phyloP scores from a whole-genome alignment of 805 yeast species.

The Hanseniaspora nectarophila region DNA sequence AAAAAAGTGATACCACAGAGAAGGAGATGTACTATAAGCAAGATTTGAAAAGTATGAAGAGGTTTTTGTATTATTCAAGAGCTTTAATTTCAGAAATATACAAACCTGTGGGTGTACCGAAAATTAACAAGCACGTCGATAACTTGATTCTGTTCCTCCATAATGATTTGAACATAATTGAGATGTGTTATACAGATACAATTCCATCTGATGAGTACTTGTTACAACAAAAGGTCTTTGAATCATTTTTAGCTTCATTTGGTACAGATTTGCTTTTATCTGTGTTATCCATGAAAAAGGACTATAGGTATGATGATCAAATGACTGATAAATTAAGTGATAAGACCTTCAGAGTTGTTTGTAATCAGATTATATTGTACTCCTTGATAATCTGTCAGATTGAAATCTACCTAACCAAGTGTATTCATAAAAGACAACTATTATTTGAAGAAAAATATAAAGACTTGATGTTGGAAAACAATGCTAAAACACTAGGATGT shows the following conservation, averaged over 20 bases:
- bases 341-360: background rate
- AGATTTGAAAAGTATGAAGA: background rate
- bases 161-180: background rate
- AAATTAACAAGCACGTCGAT: background rate
- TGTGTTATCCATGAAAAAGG: conserved; percentile 4
- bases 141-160: background rate
- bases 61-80: conserved; percentile 10
- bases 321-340: background rate
- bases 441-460: conserved; percentile 7
- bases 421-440: background rate
- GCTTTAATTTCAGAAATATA: background rate
- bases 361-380: conserved; percentile 8
- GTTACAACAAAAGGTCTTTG: background rate
- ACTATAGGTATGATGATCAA: background rate
- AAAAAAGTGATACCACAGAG: background rate
- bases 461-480: background rate
- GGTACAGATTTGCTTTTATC: background rate
- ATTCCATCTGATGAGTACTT: background rate
- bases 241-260: conserved; percentile 6
- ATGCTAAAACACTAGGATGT: conserved; percentile 4
- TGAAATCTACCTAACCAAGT: conserved; percentile 1
- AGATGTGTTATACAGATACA: conserved; percentile 8
- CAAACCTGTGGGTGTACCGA: conserved; percentile 8
- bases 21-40: background rate
- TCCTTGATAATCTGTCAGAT: conserved; percentile 2